These are phyloP conservation scores for Luffa aegyptiaca DNA, from an alignment of 306 rosid species.

Conservation along the genomic window DNA sequence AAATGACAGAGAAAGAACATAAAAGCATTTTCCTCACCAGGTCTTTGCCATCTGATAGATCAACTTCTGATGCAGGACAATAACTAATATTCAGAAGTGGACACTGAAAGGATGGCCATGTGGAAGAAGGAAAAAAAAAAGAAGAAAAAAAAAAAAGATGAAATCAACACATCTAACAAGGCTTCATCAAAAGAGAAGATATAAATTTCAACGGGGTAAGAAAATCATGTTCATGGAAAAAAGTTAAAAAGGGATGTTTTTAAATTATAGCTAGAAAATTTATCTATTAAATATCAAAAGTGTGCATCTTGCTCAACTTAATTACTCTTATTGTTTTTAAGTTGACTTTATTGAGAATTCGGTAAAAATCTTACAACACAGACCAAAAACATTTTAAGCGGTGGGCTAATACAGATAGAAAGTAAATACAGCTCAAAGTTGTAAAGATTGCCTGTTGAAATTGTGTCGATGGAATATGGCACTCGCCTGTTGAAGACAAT, in stretches of 20 bases:
- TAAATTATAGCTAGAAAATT: background rate
- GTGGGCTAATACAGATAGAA: background rate
- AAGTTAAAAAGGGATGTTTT: background rate
- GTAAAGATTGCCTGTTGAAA: constrained; percentile 54
- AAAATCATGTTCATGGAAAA: no score
- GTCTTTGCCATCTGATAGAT: constrained; percentile 49
- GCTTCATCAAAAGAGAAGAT: background rate
- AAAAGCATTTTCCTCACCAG: constrained; percentile 33
- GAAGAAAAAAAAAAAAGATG: background rate
- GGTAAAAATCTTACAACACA: background rate
- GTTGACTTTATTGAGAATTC: background rate
- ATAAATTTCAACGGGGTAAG: background rate
- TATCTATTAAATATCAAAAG: background rate
- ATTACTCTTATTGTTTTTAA: background rate
- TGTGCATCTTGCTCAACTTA: background rate
- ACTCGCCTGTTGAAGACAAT: constrained; percentile 28
- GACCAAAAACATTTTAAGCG: background rate
- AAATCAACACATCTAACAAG: background rate
- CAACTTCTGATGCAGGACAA: constrained; percentile 71
- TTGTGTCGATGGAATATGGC: constrained; percentile 18
- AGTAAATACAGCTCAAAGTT: constrained; percentile 4
- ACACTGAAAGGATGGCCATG: constrained; percentile 49
- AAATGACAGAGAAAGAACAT: background rate
- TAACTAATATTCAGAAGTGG: constrained; percentile 84
- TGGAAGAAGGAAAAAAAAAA: background rate